Conservation (phyloP, 257 asterid genomes). For the Osmanthus fragrans region DNA sequence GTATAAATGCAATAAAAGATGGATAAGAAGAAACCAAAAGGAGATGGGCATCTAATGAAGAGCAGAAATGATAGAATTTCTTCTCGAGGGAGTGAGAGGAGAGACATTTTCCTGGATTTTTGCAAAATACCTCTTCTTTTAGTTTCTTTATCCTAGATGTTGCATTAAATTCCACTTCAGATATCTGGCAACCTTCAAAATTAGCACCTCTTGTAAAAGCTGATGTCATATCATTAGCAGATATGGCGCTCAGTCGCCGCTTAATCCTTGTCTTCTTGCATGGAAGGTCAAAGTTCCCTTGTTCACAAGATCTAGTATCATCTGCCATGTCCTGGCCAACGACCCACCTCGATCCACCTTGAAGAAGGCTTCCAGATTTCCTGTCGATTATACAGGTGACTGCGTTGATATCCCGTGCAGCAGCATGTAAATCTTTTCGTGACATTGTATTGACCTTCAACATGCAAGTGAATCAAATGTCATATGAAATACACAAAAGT, state of each 20-base stretch:
- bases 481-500: background rate
- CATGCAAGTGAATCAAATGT: constrained; percentile 11
- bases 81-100: background rate
- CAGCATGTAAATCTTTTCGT: constrained; percentile 29
- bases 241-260: constrained; percentile 23
- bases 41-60: background rate
- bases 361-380: constrained; percentile 19
- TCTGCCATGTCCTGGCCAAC: constrained; percentile 38
- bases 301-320: constrained; percentile 24
- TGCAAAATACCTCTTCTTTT: constrained; percentile 29
- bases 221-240: constrained; percentile 11
- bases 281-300: constrained; percentile 12
- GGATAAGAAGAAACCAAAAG: background rate
- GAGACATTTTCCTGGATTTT: background rate
- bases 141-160: constrained; percentile 23
- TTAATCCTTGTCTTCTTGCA: constrained; percentile 21
- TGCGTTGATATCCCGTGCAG: constrained; percentile 35
- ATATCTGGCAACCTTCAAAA: background rate
- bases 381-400: constrained; percentile 36
- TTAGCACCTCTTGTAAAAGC: background rate
- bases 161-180: constrained; percentile 14
- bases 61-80: background rate
- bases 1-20: constrained; percentile 16
- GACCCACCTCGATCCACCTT: constrained; percentile 18
- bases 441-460: constrained; percentile 50